These are phyloP conservation scores for Funneliformis mosseae DNA, from an alignment of 192 early-diverging fungal genomes.

Conservation along the genomic window DNA sequence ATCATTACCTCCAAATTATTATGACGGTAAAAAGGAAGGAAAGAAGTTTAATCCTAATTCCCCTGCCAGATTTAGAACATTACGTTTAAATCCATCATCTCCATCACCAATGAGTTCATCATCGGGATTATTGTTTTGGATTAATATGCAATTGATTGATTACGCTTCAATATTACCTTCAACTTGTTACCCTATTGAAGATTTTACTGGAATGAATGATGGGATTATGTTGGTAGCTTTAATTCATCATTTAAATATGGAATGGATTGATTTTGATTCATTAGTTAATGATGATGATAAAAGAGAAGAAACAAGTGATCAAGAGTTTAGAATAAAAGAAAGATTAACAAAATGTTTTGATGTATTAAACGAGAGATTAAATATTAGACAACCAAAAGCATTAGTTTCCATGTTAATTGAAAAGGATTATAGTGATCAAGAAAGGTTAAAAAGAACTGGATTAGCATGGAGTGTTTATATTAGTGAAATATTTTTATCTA, in stretches of 20 bases:
- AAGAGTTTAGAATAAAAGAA: conserved; percentile 7
- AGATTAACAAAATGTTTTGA: conserved; percentile 25
- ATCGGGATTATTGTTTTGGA: conserved; percentile 28
- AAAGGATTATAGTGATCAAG: conserved; percentile 7
- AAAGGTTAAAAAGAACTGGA: background rate
- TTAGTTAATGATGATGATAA: conserved; percentile 1
- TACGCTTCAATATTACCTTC: conserved; percentile 6
- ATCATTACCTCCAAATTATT: conserved; percentile 13
- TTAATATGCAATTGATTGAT: conserved; percentile 31
- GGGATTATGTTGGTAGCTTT: conserved; percentile 22
- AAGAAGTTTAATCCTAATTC: background rate
- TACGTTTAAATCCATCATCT: conserved; percentile 12
- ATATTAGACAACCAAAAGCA: background rate
- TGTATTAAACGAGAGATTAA: conserved; percentile 17
- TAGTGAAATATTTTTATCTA: conserved; percentile 25
- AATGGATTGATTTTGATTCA: conserved; percentile 30
- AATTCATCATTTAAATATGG: conserved; percentile 25
- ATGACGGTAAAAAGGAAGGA: background rate
- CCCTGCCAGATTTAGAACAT: conserved; percentile 17
- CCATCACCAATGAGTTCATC: conserved; percentile 14
- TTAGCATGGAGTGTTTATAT: conserved; percentile 26
- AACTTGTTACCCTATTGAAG: conserved; percentile 23
- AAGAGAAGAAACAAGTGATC: background rate
- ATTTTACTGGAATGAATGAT: conserved; percentile 30
- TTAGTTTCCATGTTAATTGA: conserved; percentile 18